Conservation (phyloP, 805 yeast genomes). For the Candida germanica region DNA sequence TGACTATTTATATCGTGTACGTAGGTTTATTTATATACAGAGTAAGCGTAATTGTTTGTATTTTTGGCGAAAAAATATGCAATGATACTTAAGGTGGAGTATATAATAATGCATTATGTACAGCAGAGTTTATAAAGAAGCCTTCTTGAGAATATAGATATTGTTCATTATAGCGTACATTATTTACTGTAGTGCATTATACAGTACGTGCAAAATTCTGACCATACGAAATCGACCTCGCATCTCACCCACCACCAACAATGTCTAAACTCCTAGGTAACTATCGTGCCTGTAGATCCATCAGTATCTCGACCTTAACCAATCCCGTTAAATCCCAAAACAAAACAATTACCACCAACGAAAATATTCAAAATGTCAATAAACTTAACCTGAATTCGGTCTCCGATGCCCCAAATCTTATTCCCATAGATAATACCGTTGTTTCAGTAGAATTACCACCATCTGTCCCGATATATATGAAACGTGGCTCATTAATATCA, state of each 20-base stretch:
- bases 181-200: too few species aligned
- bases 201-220: too few species aligned
- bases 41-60: too few species aligned
- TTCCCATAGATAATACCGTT: constrained; percentile 41
- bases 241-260: background rate
- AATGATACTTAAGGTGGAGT: too few species aligned
- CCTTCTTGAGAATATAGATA: too few species aligned
- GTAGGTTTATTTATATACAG: too few species aligned
- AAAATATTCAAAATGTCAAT: constrained; percentile 13
- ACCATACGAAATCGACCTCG: background rate
- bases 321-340: constrained; percentile 1
- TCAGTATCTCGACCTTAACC: constrained; percentile 6
- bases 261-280: background rate
- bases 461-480: constrained; percentile 51
- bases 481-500: constrained; percentile 49
- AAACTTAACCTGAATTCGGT: constrained; percentile 12
- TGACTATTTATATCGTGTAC: too few species aligned
- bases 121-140: too few species aligned
- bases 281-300: constrained; percentile 1
- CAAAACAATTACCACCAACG: constrained; percentile 8
- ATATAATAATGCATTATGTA: too few species aligned
- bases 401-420: constrained; percentile 7
- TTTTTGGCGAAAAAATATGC: too few species aligned
- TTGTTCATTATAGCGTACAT: too few species aligned
- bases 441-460: constrained; percentile 54